A percentile compares a stretch with the other conserved stretches of the same genome.
phyloP scores from a whole-genome alignment of 169 alveolate species.

The Eimeria falciformis region DNA sequence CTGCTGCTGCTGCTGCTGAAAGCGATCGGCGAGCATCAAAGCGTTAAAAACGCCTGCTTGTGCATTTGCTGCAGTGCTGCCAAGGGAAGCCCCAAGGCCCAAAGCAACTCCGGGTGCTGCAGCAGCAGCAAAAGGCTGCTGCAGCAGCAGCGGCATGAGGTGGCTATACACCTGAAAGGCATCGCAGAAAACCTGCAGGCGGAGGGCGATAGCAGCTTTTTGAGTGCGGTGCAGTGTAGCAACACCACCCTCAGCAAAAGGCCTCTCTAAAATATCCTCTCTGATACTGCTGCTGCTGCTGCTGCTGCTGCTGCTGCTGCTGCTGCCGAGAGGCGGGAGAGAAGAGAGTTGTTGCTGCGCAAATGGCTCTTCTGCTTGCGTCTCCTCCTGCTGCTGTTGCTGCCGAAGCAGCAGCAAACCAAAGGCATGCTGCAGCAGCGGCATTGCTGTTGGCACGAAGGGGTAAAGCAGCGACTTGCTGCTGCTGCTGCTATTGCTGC shows the following conservation, averaged over 20 bases:
- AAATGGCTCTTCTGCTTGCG: slow-evolving; percentile 34
- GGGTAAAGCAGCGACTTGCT: slow-evolving; percentile 5
- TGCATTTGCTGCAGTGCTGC: slow-evolving; percentile 38
- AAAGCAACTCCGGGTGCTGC: slow-evolving; percentile 25
- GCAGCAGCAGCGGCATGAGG: slow-evolving; percentile 53
- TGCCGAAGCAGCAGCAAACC: slow-evolving; percentile 47
- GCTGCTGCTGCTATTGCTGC: background rate
- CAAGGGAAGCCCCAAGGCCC: slow-evolving; percentile 49
- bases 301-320: background rate
- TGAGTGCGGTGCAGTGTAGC: slow-evolving; percentile 40
- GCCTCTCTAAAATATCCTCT: background rate
- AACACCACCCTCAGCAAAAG: slow-evolving; percentile 10
- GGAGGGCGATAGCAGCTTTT: slow-evolving; percentile 33
- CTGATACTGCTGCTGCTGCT: background rate
- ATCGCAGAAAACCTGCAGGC: slow-evolving; percentile 43
- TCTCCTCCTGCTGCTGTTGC: slow-evolving; percentile 49
- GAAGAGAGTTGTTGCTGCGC: slow-evolving; percentile 39
- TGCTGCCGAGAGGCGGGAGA: background rate
- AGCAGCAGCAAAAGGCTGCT: slow-evolving; percentile 19
- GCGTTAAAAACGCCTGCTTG: slow-evolving; percentile 17
- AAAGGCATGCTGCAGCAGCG: slow-evolving; percentile 56
- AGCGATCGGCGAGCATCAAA: slow-evolving; percentile 16
- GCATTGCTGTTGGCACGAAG: slow-evolving; percentile 32
- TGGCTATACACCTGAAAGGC: slow-evolving; percentile 47
- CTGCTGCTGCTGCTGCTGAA: slow-evolving; percentile 46